These are phyloP conservation scores for Acanthamoeba castellanii DNA, from an alignment of 208 protist species.

Conservation along the genomic window DNA sequence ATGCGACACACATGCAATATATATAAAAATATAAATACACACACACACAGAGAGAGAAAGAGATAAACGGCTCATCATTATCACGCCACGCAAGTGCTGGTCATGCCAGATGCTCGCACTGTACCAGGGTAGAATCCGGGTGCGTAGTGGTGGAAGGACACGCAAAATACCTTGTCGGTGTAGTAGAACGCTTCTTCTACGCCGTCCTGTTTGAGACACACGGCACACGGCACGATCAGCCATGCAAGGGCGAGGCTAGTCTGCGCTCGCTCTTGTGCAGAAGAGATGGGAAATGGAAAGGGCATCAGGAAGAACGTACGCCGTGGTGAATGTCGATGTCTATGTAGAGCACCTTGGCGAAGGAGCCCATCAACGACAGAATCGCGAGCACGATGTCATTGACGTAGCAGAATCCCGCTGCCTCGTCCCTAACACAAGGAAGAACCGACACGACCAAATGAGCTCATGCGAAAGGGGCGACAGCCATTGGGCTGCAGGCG, in stretches of 20 bases:
- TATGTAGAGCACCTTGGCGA: constrained; percentile 95
- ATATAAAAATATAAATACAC: too few relatives aligned
- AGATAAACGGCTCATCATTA: too few relatives aligned
- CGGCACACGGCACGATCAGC: background rate
- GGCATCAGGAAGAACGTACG: constrained; percentile 79
- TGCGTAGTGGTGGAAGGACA: constrained; percentile 96
- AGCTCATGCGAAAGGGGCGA: too few relatives aligned
- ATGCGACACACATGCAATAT: too few relatives aligned
- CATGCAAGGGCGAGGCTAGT: too few relatives aligned
- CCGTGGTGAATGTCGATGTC: constrained; percentile 93
- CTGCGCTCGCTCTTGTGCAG: too few relatives aligned
- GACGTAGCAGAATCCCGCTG: constrained; percentile 95
- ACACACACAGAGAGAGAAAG: too few relatives aligned
- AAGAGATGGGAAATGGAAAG: too few relatives aligned
- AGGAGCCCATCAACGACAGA: constrained; percentile 93
- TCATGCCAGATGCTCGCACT: too few relatives aligned
- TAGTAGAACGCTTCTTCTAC: constrained; percentile 96
- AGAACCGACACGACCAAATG: background rate
- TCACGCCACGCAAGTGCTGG: too few relatives aligned
- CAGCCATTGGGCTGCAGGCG: too few relatives aligned
- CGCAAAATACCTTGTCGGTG: constrained; percentile 95
- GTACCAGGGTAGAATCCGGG: constrained; percentile 94
- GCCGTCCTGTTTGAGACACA: constrained; percentile 93
- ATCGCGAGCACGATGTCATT: constrained; percentile 97
- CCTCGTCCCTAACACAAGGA: constrained; percentile 91